phyloP scores from a whole-genome alignment of 352 stramenopile species.

The Pilasporangium apinafurcum region DNA sequence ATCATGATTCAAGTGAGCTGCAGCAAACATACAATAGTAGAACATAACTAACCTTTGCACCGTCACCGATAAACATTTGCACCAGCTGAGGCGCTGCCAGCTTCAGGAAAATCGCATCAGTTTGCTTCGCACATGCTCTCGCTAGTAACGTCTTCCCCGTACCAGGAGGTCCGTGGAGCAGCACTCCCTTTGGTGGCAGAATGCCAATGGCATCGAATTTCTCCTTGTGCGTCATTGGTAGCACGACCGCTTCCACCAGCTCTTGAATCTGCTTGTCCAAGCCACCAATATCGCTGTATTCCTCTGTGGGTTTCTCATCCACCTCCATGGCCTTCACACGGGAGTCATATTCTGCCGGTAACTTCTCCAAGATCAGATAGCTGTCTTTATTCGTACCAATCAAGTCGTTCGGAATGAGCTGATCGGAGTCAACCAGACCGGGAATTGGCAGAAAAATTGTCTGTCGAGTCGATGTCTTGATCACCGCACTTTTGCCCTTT shows the following conservation, averaged over 20 bases:
- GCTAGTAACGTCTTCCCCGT: slow-evolving; percentile 98
- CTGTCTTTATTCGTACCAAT: slow-evolving; percentile 99
- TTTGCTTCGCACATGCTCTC: slow-evolving; percentile 98
- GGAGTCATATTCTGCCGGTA: slow-evolving; percentile 98
- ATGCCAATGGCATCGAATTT: slow-evolving; percentile 97
- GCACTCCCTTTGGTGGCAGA: slow-evolving; percentile 94
- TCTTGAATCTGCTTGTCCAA: slow-evolving; percentile 99
- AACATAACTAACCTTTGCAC: slow-evolving; percentile 66
- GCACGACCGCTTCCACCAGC: slow-evolving; percentile 96
- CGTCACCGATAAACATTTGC: slow-evolving; percentile 99
- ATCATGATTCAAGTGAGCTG: not conserved
- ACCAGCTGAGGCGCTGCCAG: slow-evolving; percentile 97
- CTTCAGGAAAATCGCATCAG: slow-evolving; percentile 98
- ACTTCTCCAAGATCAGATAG: slow-evolving; percentile 98
- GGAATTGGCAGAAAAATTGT: slow-evolving; percentile 98
- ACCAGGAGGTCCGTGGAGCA: slow-evolving; percentile 95
- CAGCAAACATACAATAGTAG: not conserved
- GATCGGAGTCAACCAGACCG: slow-evolving; percentile 93
- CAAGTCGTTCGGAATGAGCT: slow-evolving; percentile 95
- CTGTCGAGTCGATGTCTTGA: slow-evolving; percentile 97
- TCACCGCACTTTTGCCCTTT: slow-evolving; percentile 93
- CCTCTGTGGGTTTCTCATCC: slow-evolving; percentile 91
- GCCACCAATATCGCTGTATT: slow-evolving; percentile 95
- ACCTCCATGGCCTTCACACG: slow-evolving; percentile 98
- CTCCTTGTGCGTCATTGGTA: slow-evolving; percentile 98